Evolutionary conservation across 179 eudicot genomes (phyloP).

Genomic region (Beta corolliflora): DNA sequence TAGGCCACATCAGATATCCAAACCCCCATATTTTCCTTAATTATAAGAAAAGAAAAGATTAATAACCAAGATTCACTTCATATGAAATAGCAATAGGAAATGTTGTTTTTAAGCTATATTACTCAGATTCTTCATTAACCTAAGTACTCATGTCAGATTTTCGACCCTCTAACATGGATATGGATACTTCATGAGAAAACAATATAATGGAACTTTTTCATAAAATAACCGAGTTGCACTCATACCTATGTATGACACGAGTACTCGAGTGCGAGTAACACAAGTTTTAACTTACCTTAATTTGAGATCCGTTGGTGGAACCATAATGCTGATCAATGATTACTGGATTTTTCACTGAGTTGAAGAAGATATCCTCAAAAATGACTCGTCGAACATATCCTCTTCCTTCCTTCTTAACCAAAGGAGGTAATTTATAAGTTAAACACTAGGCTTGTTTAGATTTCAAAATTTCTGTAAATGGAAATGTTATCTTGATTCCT

Average conservation of each 20-base stretch:
- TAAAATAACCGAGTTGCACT: no score
- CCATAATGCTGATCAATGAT: conserved; percentile 64
- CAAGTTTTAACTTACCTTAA: conserved; percentile 27
- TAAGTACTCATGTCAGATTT: no score
- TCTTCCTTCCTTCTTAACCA: conserved; percentile 44
- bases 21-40: conserved; percentile 31
- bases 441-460: not conserved
- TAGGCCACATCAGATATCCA: conserved; percentile 34
- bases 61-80: not conserved
- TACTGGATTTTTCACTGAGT: conserved; percentile 49
- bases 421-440: conserved; percentile 4
- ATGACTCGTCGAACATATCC: conserved; percentile 49
- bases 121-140: no score
- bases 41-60: not conserved
- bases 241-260: no score
- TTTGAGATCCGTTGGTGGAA: conserved; percentile 27
- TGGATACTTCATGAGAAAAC: no score
- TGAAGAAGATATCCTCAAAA: conserved; percentile 45
- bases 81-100: not conserved
- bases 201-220: no score
- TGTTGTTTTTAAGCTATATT: not conserved
- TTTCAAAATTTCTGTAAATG: not conserved
- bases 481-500: not conserved
- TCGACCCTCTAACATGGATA: not conserved
- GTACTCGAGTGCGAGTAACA: no score